phyloP scores from a whole-genome alignment of 2,329 filamentous ascomycete species.

The Bipolaris bicolor region DNA sequence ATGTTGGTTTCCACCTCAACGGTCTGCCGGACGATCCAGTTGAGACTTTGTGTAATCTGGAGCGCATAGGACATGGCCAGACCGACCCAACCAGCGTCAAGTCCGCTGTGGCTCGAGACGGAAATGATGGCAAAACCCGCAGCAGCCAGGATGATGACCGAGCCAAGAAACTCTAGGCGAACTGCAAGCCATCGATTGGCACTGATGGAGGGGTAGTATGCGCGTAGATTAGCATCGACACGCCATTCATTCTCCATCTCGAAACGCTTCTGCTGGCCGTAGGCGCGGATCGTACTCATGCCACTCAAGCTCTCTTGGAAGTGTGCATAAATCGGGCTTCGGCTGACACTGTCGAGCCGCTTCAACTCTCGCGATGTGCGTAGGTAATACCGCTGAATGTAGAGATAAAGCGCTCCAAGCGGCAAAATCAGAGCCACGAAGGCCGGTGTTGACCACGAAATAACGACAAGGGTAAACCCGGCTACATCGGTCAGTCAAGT shows the following conservation, averaged over 20 bases:
- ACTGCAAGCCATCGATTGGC: conserved; percentile 91
- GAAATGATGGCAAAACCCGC: conserved; percentile 83
- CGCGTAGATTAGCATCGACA: conserved; percentile 90
- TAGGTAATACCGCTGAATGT: conserved; percentile 96
- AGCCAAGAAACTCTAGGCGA: conserved; percentile 93
- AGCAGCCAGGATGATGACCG: conserved; percentile 86
- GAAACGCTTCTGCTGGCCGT: conserved; percentile 86
- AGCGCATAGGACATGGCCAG: conserved; percentile 96
- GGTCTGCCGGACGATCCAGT: conserved; percentile 98
- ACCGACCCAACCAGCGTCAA: conserved; percentile 81
- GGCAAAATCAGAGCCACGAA: conserved; percentile 85
- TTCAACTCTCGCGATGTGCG: conserved; percentile 96
- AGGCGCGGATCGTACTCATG: conserved; percentile 93
- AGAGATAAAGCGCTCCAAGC: conserved; percentile 80
- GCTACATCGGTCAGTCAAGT: conserved; percentile 46
- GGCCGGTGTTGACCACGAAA: conserved; percentile 78
- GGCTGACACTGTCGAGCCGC: conserved; percentile 90
- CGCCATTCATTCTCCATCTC: conserved; percentile 95
- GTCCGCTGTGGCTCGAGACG: conserved; percentile 68
- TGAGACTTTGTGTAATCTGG: conserved; percentile 94
- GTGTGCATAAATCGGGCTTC: conserved; percentile 96
- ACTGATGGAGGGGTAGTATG: conserved; percentile 95
- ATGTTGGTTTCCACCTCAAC: conserved; percentile 99
- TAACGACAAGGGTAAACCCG: conserved; percentile 83
- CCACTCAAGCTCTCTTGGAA: conserved; percentile 97